Conservation (phyloP, 306 rosid species). For the Psophocarpus tetragonolobus region DNA sequence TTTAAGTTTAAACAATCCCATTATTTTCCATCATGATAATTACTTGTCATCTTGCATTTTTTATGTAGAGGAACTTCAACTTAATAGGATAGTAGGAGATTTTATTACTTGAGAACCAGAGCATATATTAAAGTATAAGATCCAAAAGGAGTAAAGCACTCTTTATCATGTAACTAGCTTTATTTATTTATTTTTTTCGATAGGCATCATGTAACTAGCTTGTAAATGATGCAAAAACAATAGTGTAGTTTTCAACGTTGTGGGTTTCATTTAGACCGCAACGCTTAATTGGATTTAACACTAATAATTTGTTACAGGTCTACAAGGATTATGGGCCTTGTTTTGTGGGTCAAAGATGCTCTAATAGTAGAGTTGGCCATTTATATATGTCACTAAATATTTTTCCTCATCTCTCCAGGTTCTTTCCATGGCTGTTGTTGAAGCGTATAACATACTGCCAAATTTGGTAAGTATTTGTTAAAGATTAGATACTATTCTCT, state of each 20-base stretch:
- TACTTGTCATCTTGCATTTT: constrained; percentile 5
- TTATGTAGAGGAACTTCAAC: constrained; percentile 10
- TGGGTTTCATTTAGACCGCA: background rate
- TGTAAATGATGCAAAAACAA: background rate
- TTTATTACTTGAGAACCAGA: background rate
- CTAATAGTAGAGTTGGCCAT: background rate
- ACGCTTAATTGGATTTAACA: background rate
- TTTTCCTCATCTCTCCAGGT: constrained; percentile 41
- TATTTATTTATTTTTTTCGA: no score
- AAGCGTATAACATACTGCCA: constrained; percentile 83
- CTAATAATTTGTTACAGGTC: background rate
- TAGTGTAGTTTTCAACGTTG: background rate
- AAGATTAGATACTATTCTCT: no score
- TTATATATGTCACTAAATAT: constrained; percentile 20
- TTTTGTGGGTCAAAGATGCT: background rate
- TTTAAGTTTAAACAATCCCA: no score
- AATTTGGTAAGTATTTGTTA: constrained; percentile 68
- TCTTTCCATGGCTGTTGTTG: constrained; percentile 67
- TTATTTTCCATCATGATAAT: background rate
- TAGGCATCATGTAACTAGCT: background rate
- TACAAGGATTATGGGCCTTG: background rate
- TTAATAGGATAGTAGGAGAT: constrained; percentile 11
- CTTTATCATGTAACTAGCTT: no score
- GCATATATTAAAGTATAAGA: background rate
- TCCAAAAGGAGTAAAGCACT: no score